phyloP scores from a whole-genome alignment of 75 land plant genomes.

The Pseudotsuga menziesii region DNA sequence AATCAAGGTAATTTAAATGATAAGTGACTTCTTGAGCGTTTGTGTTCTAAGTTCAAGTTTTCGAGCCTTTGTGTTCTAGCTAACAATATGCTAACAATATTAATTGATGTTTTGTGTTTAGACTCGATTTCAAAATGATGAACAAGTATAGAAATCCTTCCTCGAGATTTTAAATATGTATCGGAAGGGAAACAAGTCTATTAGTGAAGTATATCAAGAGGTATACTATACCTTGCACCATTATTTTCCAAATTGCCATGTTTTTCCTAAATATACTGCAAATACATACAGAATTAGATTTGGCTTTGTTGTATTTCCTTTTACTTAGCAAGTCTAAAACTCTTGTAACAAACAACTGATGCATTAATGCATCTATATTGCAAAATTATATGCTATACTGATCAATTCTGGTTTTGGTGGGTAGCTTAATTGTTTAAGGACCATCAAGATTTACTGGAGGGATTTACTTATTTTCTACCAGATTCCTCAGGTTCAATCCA shows the following conservation, averaged over 20 bases:
- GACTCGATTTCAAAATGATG: conserved; percentile 79
- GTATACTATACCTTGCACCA: too few relatives aligned
- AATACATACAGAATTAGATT: background rate
- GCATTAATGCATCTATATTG: too few relatives aligned
- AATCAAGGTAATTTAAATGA: conserved; percentile 52
- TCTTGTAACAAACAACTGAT: too few relatives aligned
- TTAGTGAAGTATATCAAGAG: conserved; percentile 86
- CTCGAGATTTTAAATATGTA: conserved; percentile 89
- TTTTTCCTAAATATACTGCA: background rate
- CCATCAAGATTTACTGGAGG: too few relatives aligned
- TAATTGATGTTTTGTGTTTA: conserved; percentile 18
- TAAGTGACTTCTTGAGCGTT: background rate
- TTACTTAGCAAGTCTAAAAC: background rate
- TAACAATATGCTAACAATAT: too few relatives aligned
- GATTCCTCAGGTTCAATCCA: too few relatives aligned
- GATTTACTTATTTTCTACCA: too few relatives aligned
- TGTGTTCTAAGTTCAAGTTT: background rate
- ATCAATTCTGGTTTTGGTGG: too few relatives aligned
- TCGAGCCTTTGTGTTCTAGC: background rate
- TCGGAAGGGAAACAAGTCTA: conserved; percentile 73
- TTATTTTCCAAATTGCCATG: too few relatives aligned
- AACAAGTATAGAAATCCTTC: conserved; percentile 83
- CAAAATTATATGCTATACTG: too few relatives aligned
- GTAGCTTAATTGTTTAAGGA: too few relatives aligned
- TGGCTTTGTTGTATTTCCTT: background rate